Base-by-base conservation (phyloP, 768 basidiomycete genomes). In the Amanita muscaria region DNA sequence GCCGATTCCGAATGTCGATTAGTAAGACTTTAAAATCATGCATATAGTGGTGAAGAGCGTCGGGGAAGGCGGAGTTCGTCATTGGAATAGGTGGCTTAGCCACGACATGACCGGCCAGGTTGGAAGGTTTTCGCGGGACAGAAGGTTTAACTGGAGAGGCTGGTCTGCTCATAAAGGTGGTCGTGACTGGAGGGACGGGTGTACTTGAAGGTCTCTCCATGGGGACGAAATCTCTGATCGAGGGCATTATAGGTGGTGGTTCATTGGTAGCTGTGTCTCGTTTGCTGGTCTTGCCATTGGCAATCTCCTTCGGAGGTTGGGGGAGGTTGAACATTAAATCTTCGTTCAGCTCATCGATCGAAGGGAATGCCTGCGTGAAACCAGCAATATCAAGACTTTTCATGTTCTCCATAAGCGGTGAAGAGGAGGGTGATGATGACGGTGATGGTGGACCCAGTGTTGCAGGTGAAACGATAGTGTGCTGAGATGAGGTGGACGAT, bases 1-100 rank as follows among this genome's bases (percentile, higher is more conserved):
- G 79, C 23, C 88, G 73, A 14, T 76, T 70, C n/a, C 93, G 74
- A 15, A 92, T 77, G 59, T 96, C 93, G 15, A 97, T 71, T 11
- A 96, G 53, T 1, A 97, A 69, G 3, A 89, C 76, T 41, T 77
- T 76, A 49, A 75, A 60, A n/a, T 67, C 64, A 7, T 59, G 63
- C 46, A 83, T 61, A 56, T 83, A 89, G 1, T 69, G 64, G 33
- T 69, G 62, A 24, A 92, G 63, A 8, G 77, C 73, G 46, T 70
- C 71, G 5, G 88, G 79, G 42, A 66, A 68, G 21, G 80, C 73
- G 2, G 72, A 69, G 48, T 80, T 83, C 11, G 71, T 76, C 16
- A 72, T 64, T 3, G 83, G 83, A 33, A 88, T 53, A 25, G 57
- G 59, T 3, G 48, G 24, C 45, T 54, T 61, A 15, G 59, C 63